phyloP scores from a whole-genome alignment of 1,284 basidiomycete species.

The Ustilago cynodontis region DNA sequence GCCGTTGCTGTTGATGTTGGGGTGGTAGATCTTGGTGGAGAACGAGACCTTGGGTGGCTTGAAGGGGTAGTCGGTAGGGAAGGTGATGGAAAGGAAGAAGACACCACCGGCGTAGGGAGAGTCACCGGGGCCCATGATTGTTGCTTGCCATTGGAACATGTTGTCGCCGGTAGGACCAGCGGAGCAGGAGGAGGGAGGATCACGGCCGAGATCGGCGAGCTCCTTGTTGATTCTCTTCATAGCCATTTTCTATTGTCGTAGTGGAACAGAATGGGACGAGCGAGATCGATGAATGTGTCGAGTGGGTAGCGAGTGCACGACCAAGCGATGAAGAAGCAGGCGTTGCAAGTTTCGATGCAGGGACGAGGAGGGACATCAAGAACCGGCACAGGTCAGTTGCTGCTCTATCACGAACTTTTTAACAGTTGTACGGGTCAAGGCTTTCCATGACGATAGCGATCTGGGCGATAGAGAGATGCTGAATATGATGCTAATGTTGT shows the following conservation, averaged over 20 bases:
- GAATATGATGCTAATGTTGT: too few species aligned
- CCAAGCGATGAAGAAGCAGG: background rate
- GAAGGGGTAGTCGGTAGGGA: conserved; percentile 73
- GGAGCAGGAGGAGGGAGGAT: conserved; percentile 69
- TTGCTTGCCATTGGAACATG: conserved; percentile 71
- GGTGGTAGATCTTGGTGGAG: conserved; percentile 92
- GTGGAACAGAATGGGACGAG: background rate
- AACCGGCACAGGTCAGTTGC: too few species aligned
- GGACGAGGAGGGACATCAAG: too few species aligned
- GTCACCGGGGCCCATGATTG: conserved; percentile 69
- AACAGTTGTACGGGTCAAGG: too few species aligned
- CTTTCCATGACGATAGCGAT: too few species aligned
- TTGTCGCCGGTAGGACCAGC: conserved; percentile 70
- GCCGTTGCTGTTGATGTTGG: conserved; percentile 97
- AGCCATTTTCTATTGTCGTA: conserved; percentile 59
- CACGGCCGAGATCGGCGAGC: conserved; percentile 68
- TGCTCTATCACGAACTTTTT: too few species aligned
- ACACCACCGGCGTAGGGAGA: conserved; percentile 68
- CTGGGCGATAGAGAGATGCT: too few species aligned
- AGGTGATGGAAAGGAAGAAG: conserved; percentile 76
- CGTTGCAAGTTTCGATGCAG: too few species aligned
- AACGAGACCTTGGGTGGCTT: conserved; percentile 97
- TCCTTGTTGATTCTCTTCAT: conserved; percentile 70
- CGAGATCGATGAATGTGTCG: background rate
- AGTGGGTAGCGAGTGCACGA: background rate